Percentiles rank a stretch among this genome's conserved stretches.
Evolutionary conservation across 129 eudicot genomes (phyloP).

Genomic region (Scalesia atractyloides): DNA sequence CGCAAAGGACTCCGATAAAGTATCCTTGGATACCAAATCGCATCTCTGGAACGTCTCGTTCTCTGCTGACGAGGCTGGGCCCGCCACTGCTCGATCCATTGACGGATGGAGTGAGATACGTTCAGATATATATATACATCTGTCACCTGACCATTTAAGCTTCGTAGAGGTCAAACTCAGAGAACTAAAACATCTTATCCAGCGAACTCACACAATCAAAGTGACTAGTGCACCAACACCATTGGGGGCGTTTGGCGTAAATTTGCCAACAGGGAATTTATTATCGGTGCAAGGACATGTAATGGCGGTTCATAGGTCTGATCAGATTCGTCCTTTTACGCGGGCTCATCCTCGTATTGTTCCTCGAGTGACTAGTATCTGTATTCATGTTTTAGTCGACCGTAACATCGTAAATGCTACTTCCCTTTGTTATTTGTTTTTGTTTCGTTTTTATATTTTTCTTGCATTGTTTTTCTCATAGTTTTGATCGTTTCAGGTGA

Average conservation of each 20-base stretch:
- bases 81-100: conserved; percentile 20
- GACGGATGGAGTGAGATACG: conserved; percentile 23
- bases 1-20: conserved; percentile 37
- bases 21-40: conserved; percentile 39
- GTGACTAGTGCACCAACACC: conserved; percentile 35
- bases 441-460: neutral
- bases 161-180: conserved; percentile 43
- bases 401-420: conserved; percentile 43
- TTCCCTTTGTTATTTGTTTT: neutral
- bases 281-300: conserved; percentile 62
- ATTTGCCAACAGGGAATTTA: conserved; percentile 63
- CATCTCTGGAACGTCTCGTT: conserved; percentile 58
- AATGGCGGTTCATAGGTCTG: conserved; percentile 53
- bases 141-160: conserved; percentile 44
- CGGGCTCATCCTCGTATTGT: conserved; percentile 31
- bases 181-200: conserved; percentile 30
- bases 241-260: conserved; percentile 25
- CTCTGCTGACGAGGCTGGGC: conserved; percentile 35
- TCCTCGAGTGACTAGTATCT: conserved; percentile 37
- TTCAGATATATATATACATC: conserved; percentile 46
- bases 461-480: conserved; percentile 6
- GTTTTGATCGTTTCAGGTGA: conserved; percentile 52
- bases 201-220: conserved; percentile 39
- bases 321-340: conserved; percentile 30
- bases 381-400: conserved; percentile 66